These are phyloP conservation scores for Boehmeria nivea DNA, from an alignment of 306 rosid species.

Conservation along the genomic window DNA sequence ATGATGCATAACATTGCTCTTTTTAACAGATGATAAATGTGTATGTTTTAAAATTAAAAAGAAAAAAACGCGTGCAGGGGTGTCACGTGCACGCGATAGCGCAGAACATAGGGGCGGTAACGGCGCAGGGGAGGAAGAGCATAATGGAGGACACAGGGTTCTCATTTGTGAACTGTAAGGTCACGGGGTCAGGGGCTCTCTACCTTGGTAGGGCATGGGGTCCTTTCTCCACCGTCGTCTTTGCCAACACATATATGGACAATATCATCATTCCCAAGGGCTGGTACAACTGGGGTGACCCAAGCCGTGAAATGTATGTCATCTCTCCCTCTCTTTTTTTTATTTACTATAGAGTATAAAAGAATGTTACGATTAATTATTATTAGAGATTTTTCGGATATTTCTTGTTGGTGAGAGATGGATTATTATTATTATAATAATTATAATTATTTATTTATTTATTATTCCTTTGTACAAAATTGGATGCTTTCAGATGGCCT, in stretches of 20 bases:
- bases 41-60: too few relatives aligned
- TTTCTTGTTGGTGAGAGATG: too few relatives aligned
- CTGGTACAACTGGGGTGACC: conserved; percentile 99
- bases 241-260: conserved; percentile 90
- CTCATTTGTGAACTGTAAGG: conserved; percentile 91
- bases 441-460: background rate
- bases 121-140: conserved; percentile 89
- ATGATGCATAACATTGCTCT: too few relatives aligned
- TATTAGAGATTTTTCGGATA: too few relatives aligned
- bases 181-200: conserved; percentile 95
- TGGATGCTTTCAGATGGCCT: too few relatives aligned
- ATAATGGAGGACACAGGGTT: conserved; percentile 86
- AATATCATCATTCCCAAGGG: conserved; percentile 93
- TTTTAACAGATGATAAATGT: too few relatives aligned
- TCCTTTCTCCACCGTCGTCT: conserved; percentile 87
- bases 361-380: too few relatives aligned
- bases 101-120: conserved; percentile 59
- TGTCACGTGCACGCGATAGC: conserved; percentile 98
- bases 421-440: too few relatives aligned
- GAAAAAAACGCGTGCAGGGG: conserved; percentile 35
- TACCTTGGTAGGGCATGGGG: conserved; percentile 99
- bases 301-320: conserved; percentile 73
- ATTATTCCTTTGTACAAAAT: too few relatives aligned
- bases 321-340: background rate
- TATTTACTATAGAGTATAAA: background rate